Evolutionary conservation across 2,329 filamentous ascomycete species (phyloP), one percentile per base, ranked within the genome.

Genomic region (Sclerotinia subarctica): DNA sequence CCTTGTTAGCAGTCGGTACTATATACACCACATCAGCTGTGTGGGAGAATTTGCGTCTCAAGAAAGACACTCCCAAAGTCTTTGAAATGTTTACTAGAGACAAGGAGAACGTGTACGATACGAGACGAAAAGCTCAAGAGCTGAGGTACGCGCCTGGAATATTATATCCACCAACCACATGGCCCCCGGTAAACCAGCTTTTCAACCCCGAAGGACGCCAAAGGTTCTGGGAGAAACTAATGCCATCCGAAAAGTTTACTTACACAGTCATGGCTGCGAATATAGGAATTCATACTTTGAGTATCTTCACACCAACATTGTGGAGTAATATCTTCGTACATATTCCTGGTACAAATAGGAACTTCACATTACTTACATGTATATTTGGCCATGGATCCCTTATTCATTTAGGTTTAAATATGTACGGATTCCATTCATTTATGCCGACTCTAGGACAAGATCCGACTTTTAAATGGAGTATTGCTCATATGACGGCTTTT

Each of bases 401-500:
- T 5, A 21, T 21, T 2, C 62, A 64, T 24, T 24, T 64, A 26
- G 62, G 62, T 5, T 54, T 64, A 17, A 64, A 64, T 54, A 64
- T 64, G 62, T 64, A 53, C 21, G 62, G 32, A n/a, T 35, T 64
- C 7, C 35, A 56, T 26, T 64, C 62, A 2, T 64, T 64, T n/a
- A 64, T 64, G 62, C 62, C 62, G 7, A 26, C 51, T 2, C 21
- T 64, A 29, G 62, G 62, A 11, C 49, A 42, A n/a, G 47, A 53
- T 11, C 35, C 35, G 1, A 19, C 19, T 6, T 64, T 64, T 15
- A 29, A 56, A 24, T 64, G 49, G 17, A 64, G 62, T 32, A 56
- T 56, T 44, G 32, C 62, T 7, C 62, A 64, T 29, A 64, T 64
- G 35, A 6, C 62, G 51, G 62, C 62, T 11, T 64, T 64, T n/a